Conservation (phyloP, 1,139 yeast species). For the Tardiomyces depauwii region DNA sequence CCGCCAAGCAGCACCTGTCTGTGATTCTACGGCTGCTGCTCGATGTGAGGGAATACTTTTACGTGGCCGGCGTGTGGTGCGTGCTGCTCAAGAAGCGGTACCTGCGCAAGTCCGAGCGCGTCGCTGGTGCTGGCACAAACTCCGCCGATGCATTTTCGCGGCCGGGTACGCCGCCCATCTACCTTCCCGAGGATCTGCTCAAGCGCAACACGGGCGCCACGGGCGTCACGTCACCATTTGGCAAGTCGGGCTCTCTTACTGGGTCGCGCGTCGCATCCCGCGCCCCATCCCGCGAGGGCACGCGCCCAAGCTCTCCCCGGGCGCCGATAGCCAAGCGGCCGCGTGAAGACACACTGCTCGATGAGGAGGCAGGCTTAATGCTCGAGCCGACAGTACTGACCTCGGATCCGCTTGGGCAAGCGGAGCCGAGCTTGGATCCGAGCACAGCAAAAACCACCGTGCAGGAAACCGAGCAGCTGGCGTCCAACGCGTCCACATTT, state of each 20-base stretch:
- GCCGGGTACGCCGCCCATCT: constrained; percentile 15
- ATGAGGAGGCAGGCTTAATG: neutral
- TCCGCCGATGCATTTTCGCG: constrained; percentile 10
- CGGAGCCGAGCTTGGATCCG: neutral
- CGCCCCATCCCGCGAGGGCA: neutral
- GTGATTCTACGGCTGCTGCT: constrained; percentile 24
- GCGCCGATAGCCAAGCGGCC: neutral
- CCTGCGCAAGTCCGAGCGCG: constrained; percentile 7
- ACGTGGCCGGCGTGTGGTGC: constrained; percentile 28
- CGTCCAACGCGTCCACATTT: neutral
- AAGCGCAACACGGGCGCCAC: neutral
- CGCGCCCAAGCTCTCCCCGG: neutral
- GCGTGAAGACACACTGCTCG: neutral
- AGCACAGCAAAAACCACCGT: neutral
- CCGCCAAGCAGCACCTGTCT: constrained; percentile 25
- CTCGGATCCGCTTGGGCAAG: neutral
- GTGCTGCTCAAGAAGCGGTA: constrained; percentile 25
- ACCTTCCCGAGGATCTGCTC: constrained; percentile 15
- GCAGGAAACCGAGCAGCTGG: neutral
- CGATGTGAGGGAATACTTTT: constrained; percentile 24
- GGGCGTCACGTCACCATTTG: neutral
- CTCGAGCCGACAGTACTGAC: neutral
- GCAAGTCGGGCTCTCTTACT: neutral
- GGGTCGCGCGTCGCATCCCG: neutral
- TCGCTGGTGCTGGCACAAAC: constrained; percentile 6